phyloP scores from a whole-genome alignment of 2,329 filamentous ascomycete species.

The Fusarium praegraminearum region DNA sequence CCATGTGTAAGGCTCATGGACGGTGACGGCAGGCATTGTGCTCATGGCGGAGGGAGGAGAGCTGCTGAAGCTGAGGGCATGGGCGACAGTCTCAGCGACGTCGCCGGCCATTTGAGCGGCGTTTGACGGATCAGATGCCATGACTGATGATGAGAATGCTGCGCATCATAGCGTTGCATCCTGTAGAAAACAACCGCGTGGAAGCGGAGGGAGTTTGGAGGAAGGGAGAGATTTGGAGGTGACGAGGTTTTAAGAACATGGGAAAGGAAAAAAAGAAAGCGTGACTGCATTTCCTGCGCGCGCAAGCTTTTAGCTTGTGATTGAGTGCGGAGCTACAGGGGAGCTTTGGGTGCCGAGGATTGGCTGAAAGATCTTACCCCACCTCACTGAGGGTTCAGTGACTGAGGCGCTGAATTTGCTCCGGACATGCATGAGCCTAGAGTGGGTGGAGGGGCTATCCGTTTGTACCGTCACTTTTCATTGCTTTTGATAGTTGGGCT shows the following conservation, averaged over 20 bases:
- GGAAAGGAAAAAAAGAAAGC: conserved; percentile 39
- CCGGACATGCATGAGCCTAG: conserved; percentile 22
- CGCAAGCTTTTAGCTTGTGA: conserved; percentile 48
- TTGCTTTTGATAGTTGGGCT: conserved; percentile 6
- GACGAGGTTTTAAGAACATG: conserved; percentile 41
- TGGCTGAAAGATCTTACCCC: conserved; percentile 26
- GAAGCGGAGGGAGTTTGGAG: conserved; percentile 40
- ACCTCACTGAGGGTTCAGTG: conserved; percentile 33
- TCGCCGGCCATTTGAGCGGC: conserved; percentile 51
- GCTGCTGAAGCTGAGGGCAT: conserved; percentile 52
- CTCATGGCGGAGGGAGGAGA: conserved; percentile 56
- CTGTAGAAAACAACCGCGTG: conserved; percentile 48
- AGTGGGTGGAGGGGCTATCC: conserved; percentile 42
- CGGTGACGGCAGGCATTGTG: conserved; percentile 50
- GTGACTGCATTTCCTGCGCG: conserved; percentile 32
- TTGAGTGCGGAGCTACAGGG: conserved; percentile 43
- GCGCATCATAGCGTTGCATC: conserved; percentile 53
- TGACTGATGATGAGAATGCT: conserved; percentile 51
- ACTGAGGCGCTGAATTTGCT: conserved; percentile 38
- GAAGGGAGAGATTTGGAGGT: conserved; percentile 30
- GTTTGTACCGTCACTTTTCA: conserved; percentile 34
- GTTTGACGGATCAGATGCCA: conserved; percentile 58
- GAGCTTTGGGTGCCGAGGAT: conserved; percentile 47
- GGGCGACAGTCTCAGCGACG: conserved; percentile 51
- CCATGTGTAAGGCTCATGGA: conserved; percentile 64